Evolutionary conservation across 202 grass and related monocot genomes (phyloP), one percentile per base, ranked within the genome.

Genomic region (Carex arenaria): DNA sequence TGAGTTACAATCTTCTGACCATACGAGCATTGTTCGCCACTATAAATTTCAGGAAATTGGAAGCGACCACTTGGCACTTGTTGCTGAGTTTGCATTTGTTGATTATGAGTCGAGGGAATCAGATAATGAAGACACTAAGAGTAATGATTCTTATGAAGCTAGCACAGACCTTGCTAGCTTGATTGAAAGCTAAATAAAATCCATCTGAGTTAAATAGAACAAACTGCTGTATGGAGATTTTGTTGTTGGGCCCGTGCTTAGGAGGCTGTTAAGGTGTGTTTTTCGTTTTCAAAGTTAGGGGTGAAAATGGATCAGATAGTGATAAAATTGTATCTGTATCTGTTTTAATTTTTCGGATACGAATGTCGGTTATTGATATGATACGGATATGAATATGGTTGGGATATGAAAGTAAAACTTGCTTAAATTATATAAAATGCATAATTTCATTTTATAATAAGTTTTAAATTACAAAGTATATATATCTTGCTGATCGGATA

Each of bases 11-110:
- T 51, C 51, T 64, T 84, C 62, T 76, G 47, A 17, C 79, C 14
- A 47, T 54, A 12, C 52, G 7, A 10, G 36, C 14, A 32, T 73
- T 86, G 22, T 19, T 80, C 49, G 23, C 18, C 7, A 49, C 7
- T 67, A 49, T 60, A 74, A 32, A n/a, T 64, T 23, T 26, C 88
- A 98, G 92, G 93, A 95, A 81, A 90, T 93, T 7, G 92, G 95
- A 53, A 95, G 95, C 15, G 95, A 98, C 36, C 95, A 95, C 82
- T 84, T 98, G 83, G 85, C 92, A 26, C 87, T 95, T 78, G 67
- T 91, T 65, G 89, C 92, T 83, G 95, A 95, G 86, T 95, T 98
- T 18, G 7, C 87, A 75, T 98, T 98, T 85, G 80, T 47, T 4
- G 61, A 64, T 62, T 22, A 28, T 22, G 80, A 85, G 77, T 47